A percentile compares a stretch with the other conserved stretches of the same genome.
phyloP scores from a whole-genome alignment of 257 asterid species.

The Pogostemon cablin region DNA sequence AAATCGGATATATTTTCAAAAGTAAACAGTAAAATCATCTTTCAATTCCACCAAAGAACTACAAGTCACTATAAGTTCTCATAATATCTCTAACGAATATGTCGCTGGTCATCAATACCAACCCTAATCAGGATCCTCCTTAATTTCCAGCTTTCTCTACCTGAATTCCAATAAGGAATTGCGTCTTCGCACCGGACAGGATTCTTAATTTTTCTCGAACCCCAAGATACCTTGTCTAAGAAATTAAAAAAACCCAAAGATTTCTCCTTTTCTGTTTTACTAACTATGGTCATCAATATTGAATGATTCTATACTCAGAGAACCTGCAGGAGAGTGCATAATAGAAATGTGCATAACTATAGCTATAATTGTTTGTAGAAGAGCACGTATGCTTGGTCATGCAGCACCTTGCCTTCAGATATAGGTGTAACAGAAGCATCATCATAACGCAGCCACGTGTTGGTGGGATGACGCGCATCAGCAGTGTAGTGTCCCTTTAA shows the following conservation, averaged over 20 bases:
- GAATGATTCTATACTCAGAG: constrained; percentile 30
- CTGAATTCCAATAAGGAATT: neutral
- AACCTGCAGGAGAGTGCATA: constrained; percentile 43
- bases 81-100: neutral
- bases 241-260: constrained; percentile 8
- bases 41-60: constrained; percentile 24
- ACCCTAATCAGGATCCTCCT: constrained; percentile 1
- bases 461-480: constrained; percentile 77
- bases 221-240: neutral
- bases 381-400: constrained; percentile 75
- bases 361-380: constrained; percentile 69
- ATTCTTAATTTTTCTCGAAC: constrained; percentile 24
- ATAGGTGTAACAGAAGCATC: constrained; percentile 66
- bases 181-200: neutral
- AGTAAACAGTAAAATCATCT: neutral
- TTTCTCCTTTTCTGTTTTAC: constrained; percentile 18
- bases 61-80: neutral
- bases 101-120: constrained; percentile 14
- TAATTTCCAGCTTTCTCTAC: neutral
- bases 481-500: constrained; percentile 83
- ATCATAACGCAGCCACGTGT: constrained; percentile 79
- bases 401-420: constrained; percentile 63
- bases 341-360: constrained; percentile 26
- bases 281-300: constrained; percentile 32
- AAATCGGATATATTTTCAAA: constrained; percentile 21